Conservation (phyloP, 2,329 filamentous ascomycete species). For the Penicillium expansum region DNA sequence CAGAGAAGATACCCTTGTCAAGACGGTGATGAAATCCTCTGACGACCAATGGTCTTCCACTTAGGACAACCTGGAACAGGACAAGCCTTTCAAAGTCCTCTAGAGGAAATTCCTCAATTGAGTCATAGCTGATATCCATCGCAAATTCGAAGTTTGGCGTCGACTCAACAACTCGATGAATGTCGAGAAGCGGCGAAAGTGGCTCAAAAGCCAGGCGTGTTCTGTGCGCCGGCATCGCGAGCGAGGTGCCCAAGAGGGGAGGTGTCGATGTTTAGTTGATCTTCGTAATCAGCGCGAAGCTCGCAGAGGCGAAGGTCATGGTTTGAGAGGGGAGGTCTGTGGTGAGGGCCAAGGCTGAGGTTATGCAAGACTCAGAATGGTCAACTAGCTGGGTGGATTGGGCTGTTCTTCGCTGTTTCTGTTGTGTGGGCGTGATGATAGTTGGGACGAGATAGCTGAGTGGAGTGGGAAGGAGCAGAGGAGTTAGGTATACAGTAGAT, state of each 20-base stretch:
- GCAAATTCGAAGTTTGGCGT: constrained; percentile 86
- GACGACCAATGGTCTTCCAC: constrained; percentile 84
- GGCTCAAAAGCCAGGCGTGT: constrained; percentile 90
- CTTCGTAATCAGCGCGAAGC: background rate
- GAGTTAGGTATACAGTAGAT: background rate
- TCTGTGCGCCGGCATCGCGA: constrained; percentile 69
- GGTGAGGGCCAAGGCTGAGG: background rate
- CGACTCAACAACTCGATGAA: constrained; percentile 70
- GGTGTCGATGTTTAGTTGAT: background rate
- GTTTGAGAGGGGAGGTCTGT: background rate
- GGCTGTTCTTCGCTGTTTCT: background rate
- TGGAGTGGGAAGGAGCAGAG: background rate
- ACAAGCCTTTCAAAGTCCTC: constrained; percentile 84
- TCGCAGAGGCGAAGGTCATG: background rate
- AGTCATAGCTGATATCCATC: constrained; percentile 71
- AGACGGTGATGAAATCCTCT: constrained; percentile 79
- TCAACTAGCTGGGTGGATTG: background rate
- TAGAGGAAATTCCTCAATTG: constrained; percentile 72
- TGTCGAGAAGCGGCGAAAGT: constrained; percentile 79
- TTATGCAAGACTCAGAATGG: background rate
- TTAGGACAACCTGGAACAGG: constrained; percentile 74
- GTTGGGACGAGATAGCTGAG: background rate
- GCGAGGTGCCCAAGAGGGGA: background rate
- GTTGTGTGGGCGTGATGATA: background rate
- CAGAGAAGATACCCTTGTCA: constrained; percentile 74